These are phyloP conservation scores for Raphanus hybrid DNA, from an alignment of 441 rosid genomes.

Conservation along the genomic window DNA sequence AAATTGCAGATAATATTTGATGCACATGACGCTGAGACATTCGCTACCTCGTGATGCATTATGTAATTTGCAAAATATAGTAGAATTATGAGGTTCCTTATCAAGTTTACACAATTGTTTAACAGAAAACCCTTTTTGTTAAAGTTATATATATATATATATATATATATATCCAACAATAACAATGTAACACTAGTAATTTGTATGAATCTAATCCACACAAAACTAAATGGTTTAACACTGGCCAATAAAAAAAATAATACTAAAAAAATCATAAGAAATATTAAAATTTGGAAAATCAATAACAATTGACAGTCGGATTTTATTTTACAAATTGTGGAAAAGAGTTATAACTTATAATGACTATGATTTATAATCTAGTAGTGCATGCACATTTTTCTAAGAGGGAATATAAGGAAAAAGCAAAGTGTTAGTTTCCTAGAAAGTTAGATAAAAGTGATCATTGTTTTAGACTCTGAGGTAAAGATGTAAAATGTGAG, in stretches of 20 bases:
- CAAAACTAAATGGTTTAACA: not conserved
- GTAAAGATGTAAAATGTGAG: too few relatives aligned
- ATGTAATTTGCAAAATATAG: not conserved
- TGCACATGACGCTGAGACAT: conserved; percentile 27
- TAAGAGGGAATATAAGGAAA: too few relatives aligned
- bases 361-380: conserved; percentile 13
- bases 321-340: not conserved
- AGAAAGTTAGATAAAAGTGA: too few relatives aligned
- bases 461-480: too few relatives aligned
- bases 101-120: too few relatives aligned
- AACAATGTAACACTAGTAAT: not conserved
- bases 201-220: conserved; percentile 4
- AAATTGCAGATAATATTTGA: conserved; percentile 30
- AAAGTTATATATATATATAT: too few relatives aligned
- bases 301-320: not conserved
- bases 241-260: too few relatives aligned
- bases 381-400: not conserved
- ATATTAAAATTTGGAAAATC: not conserved
- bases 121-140: too few relatives aligned
- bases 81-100: too few relatives aligned
- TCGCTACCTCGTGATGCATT: not conserved
- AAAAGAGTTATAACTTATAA: not conserved
- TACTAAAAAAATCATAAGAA: too few relatives aligned
- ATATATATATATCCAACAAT: not conserved
- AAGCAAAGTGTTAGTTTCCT: too few relatives aligned